phyloP scores from a whole-genome alignment of 2,329 filamentous ascomycete species.

The Colletotrichum lupini region DNA sequence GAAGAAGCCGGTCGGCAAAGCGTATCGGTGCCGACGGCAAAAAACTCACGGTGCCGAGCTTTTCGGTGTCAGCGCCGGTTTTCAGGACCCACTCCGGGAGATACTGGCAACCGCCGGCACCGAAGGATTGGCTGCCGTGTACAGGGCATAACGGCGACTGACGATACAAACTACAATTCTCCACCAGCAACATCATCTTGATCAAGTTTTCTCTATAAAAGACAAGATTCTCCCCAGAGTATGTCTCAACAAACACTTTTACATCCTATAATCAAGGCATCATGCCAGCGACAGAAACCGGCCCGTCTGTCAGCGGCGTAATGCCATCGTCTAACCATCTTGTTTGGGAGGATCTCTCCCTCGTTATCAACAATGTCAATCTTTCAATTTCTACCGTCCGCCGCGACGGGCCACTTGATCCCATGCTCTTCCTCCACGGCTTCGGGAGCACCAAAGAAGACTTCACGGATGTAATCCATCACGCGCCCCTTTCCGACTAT shows the following conservation, averaged over 20 bases:
- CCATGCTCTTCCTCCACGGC: constrained; percentile 41
- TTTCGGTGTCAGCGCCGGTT: neutral
- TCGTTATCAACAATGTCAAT: constrained; percentile 28
- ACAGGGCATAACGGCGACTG: neutral
- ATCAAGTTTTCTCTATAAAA: too few relatives aligned
- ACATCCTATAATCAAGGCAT: neutral
- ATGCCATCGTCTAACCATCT: neutral
- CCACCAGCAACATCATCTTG: neutral
- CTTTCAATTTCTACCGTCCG: constrained; percentile 37
- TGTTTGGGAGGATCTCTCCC: neutral
- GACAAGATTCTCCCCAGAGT: too few relatives aligned
- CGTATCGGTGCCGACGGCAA: neutral
- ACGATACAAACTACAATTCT: neutral
- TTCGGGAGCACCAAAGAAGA: constrained; percentile 43
- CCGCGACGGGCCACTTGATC: neutral
- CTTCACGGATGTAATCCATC: constrained; percentile 38
- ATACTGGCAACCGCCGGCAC: neutral
- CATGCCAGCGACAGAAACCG: neutral
- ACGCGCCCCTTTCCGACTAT: constrained; percentile 30
- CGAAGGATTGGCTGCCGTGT: neutral
- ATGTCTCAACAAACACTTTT: neutral
- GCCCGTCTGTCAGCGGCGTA: neutral
- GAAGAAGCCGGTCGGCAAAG: neutral
- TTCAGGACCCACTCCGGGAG: neutral
- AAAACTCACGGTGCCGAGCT: neutral